Evolutionary conservation across 2,329 filamentous ascomycete genomes (phyloP).

Genomic region (Sclerotinia nivalis): DNA sequence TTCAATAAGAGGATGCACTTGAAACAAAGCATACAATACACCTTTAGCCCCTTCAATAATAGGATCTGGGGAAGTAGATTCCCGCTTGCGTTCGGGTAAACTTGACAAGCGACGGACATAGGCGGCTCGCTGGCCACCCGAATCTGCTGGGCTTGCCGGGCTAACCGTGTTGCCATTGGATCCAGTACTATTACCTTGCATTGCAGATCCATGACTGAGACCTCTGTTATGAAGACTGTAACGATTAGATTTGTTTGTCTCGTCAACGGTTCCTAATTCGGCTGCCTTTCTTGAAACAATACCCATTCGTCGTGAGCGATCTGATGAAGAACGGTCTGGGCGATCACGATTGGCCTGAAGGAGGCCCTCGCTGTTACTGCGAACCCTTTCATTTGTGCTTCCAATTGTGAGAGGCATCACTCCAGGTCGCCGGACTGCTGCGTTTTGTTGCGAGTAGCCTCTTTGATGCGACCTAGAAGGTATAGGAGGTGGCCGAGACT

Average conservation of each 20-base stretch:
- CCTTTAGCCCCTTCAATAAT: slow-evolving; percentile 66
- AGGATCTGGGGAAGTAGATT: slow-evolving; percentile 61
- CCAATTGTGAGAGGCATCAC: slow-evolving; percentile 71
- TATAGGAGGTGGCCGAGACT: slow-evolving; percentile 71
- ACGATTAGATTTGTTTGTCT: slow-evolving; percentile 57
- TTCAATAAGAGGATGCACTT: slow-evolving; percentile 68
- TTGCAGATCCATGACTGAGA: slow-evolving; percentile 67
- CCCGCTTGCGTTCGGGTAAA: slow-evolving; percentile 60
- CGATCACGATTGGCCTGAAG: slow-evolving; percentile 49
- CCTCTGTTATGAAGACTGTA: slow-evolving; percentile 65
- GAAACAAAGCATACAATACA: slow-evolving; percentile 66
- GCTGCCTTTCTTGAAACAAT: slow-evolving; percentile 60
- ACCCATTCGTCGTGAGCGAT: slow-evolving; percentile 63
- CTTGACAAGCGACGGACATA: slow-evolving; percentile 65
- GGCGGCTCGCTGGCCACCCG: slow-evolving; percentile 56
- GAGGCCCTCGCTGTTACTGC: slow-evolving; percentile 65
- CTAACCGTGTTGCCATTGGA: slow-evolving; percentile 44
- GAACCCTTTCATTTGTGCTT: slow-evolving; percentile 66
- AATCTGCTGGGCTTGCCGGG: slow-evolving; percentile 61
- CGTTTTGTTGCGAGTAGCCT: slow-evolving; percentile 67
- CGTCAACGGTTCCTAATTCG: slow-evolving; percentile 63
- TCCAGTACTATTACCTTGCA: slow-evolving; percentile 50
- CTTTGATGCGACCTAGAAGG: slow-evolving; percentile 81
- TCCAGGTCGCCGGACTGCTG: slow-evolving; percentile 64
- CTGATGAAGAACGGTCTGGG: slow-evolving; percentile 44